Evolutionary conservation across 1,284 basidiomycete species (phyloP), one percentile per base, ranked within the genome.

Genomic region (Entoloma clypeatum): DNA sequence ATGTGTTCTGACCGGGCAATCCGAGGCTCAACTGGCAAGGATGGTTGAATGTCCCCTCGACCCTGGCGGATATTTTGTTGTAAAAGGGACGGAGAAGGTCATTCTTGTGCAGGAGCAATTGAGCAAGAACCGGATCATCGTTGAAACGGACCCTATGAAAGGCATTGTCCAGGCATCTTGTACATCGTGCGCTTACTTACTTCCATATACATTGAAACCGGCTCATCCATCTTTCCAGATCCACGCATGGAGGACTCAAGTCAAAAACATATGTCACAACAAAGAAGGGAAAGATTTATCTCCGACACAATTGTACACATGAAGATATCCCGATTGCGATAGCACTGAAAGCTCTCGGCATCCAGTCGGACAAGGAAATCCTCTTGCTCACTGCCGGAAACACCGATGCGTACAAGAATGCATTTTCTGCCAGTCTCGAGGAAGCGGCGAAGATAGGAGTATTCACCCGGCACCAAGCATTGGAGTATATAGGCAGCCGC

Each of bases 11-110:
- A 85, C 85, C 8, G 84, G 82, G 8, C 79, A 81, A 56, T 80
- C 71, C 10, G 88, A 94, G 45, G 76, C 79, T 16, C 81, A 94
- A 54, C 74, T 99, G 11, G 94, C 93, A 14, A 74, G 79, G 35
- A 94, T 98, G 90, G 86, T 80, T 22, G 96, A 99, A 64, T 99
- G 96, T 60, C 96, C 96, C 0, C 72, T 99, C 45, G 97, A 99
- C 67, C 96, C 96, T 2, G 96, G 96, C 14, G 96, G 96, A 5
- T 99, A 99, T 64, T 99, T 99, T 65, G 89, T 99, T 44, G 95
- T 99, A 39, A 98, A 96, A 64, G 96, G 96, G 9, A 99, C 97
- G 13, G 96, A 99, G 67, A 99, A 99, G 71, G 96, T 99, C 56
- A 99, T 99, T 52, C 74, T 99, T 44, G 95, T 99, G 2, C 96